A percentile compares a stretch with the other conserved stretches of the same genome.
Evolutionary conservation across 129 eudicot genomes (phyloP).

Genomic region (Arctium minus): DNA sequence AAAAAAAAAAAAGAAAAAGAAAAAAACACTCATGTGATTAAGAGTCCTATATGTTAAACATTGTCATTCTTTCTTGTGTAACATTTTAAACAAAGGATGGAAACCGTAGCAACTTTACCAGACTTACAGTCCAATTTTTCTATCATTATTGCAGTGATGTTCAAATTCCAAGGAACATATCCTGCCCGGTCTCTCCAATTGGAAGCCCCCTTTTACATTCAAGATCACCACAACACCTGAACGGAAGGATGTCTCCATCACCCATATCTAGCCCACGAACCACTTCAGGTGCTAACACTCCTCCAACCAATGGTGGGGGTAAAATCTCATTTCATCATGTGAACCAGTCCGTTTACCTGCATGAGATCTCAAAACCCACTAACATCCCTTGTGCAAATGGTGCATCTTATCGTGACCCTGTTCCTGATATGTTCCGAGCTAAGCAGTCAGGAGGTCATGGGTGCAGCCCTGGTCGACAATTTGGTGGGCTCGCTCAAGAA

Average conservation of each 20-base stretch:
- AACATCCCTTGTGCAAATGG: conserved; percentile 35
- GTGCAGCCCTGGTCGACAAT: conserved; percentile 40
- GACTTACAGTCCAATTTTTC: neutral
- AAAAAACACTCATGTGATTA: neutral
- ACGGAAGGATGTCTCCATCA: conserved; percentile 81
- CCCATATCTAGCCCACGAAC: conserved; percentile 91
- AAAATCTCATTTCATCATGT: conserved; percentile 58
- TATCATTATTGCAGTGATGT: conserved; percentile 60
- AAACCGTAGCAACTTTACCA: neutral
- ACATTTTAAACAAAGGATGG: neutral
- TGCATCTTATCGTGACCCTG: conserved; percentile 53
- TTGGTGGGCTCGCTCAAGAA: conserved; percentile 51
- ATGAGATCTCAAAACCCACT: conserved; percentile 59
- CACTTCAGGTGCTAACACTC: conserved; percentile 85
- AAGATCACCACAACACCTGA: conserved; percentile 80
- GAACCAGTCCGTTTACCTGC: conserved; percentile 59
- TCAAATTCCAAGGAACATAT: conserved; percentile 70
- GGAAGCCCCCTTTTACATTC: conserved; percentile 88
- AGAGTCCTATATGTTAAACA: neutral
- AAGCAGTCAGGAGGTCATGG: conserved; percentile 50
- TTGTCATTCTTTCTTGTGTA: neutral
- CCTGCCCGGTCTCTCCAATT: conserved; percentile 96
- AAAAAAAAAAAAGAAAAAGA: neutral
- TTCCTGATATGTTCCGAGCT: conserved; percentile 66
- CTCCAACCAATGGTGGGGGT: conserved; percentile 53